Conservation (phyloP, 2,329 filamentous ascomycete species). For the Cryoendolithus antarcticus region DNA sequence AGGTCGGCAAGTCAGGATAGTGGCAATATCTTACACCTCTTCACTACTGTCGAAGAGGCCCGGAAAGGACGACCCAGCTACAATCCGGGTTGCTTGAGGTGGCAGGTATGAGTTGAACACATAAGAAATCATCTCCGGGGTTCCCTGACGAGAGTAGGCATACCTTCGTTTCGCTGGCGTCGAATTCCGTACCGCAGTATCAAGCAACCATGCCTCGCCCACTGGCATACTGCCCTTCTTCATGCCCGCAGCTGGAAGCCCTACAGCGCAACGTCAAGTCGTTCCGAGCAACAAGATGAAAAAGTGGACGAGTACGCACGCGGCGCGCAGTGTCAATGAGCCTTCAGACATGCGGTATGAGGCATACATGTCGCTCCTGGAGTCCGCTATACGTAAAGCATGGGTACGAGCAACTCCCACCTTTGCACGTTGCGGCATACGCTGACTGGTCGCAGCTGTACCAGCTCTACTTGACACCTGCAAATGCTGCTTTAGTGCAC, state of each 20-base stretch:
- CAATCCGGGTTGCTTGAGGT: slow-evolving; percentile 89
- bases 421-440: too few species aligned
- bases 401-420: too few species aligned
- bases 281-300: slow-evolving; percentile 55
- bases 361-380: slow-evolving; percentile 67
- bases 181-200: slow-evolving; percentile 53
- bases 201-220: slow-evolving; percentile 88
- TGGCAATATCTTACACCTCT: slow-evolving; percentile 60
- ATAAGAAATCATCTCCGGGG: too few species aligned
- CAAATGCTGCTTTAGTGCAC: slow-evolving; percentile 58
- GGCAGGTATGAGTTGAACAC: slow-evolving; percentile 86
- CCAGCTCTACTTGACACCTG: slow-evolving; percentile 61
- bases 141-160: slow-evolving; percentile 41
- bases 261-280: slow-evolving; percentile 27
- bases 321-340: slow-evolving; percentile 26
- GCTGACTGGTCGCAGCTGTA: slow-evolving; percentile 44
- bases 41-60: slow-evolving; percentile 55
- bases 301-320: slow-evolving; percentile 43
- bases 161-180: slow-evolving; percentile 69
- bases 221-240: slow-evolving; percentile 82
- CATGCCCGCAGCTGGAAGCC: slow-evolving; percentile 38
- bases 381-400: slow-evolving; percentile 66
- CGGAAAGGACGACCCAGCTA: slow-evolving; percentile 56
- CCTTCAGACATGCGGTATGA: slow-evolving; percentile 48
- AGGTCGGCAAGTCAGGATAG: slow-evolving; percentile 38